A percentile compares a stretch with the other conserved stretches of the same genome.
phyloP scores from a whole-genome alignment of 371 early-diverging fungal genomes.

The Mortierella sp. region DNA sequence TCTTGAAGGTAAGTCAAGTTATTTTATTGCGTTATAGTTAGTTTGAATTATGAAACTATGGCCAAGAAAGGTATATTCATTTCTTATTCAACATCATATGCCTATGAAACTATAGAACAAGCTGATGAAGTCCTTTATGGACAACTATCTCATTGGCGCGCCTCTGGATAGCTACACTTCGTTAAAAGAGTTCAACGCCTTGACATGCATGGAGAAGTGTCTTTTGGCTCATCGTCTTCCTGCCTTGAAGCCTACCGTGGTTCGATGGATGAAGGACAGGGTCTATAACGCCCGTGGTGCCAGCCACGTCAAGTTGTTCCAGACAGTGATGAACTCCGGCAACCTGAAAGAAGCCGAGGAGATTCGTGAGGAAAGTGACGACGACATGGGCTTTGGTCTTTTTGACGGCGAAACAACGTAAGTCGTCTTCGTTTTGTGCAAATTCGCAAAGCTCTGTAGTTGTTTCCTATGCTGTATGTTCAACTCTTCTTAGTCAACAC shows the following conservation, averaged over 20 bases:
- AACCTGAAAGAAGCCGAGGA: constrained; percentile 17
- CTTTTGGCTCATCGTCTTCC: constrained; percentile 62
- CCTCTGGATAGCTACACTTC: constrained; percentile 55
- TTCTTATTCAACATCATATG: neutral
- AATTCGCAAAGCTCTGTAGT: no score
- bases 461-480: neutral
- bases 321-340: constrained; percentile 50
- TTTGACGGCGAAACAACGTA: constrained; percentile 8
- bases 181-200: constrained; percentile 51
- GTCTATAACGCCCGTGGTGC: constrained; percentile 24
- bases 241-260: constrained; percentile 40
- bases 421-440: neutral
- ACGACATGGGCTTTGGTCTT: constrained; percentile 22
- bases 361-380: constrained; percentile 8
- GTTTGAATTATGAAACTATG: neutral
- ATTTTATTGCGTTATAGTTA: neutral
- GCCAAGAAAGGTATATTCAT: neutral
- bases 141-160: constrained; percentile 62
- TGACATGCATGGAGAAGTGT: constrained; percentile 64
- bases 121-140: constrained; percentile 67
- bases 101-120: constrained; percentile 60
- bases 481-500: neutral
- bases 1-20: constrained; percentile 60
- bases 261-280: constrained; percentile 56
- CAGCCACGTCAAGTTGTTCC: constrained; percentile 37